phyloP scores from a whole-genome alignment of 1,284 basidiomycete genomes.

The Trichosporon sp. region DNA sequence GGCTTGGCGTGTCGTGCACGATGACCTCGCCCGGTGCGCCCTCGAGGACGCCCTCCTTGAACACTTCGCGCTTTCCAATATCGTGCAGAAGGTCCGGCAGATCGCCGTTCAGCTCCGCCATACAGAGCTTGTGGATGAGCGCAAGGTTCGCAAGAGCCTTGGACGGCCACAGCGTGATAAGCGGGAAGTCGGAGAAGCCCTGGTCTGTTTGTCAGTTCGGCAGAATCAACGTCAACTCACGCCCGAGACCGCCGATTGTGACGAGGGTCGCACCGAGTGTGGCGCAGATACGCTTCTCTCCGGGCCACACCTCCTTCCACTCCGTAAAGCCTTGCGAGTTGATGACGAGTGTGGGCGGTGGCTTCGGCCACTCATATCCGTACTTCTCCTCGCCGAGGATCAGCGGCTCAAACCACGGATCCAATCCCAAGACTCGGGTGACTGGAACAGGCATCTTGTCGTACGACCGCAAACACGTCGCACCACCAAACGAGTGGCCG shows the following conservation, averaged over 20 bases:
- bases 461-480: conserved; percentile 53
- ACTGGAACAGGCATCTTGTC: conserved; percentile 54
- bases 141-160: conserved; percentile 21
- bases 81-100: conserved; percentile 19
- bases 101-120: conserved; percentile 27
- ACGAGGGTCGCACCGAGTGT: conserved; percentile 33
- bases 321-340: conserved; percentile 70
- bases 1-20: conserved; percentile 2
- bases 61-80: conserved; percentile 24
- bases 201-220: conserved; percentile 30
- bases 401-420: conserved; percentile 74
- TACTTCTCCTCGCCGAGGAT: conserved; percentile 36
- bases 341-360: conserved; percentile 57
- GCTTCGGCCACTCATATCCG: conserved; percentile 51
- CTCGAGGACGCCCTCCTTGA: conserved; percentile 2
- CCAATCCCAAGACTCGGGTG: conserved; percentile 59
- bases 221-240: conserved; percentile 26
- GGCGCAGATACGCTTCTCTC: conserved; percentile 55
- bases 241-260: conserved; percentile 35
- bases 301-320: conserved; percentile 66
- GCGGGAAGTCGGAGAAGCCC: conserved; percentile 44
- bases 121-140: conserved; percentile 36
- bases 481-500: conserved; percentile 74
- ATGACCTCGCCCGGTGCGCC: conserved; percentile 3
- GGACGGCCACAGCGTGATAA: conserved; percentile 25